Evolutionary conservation across 306 rosid genomes (phyloP).

Genomic region (Alnus glutinosa): DNA sequence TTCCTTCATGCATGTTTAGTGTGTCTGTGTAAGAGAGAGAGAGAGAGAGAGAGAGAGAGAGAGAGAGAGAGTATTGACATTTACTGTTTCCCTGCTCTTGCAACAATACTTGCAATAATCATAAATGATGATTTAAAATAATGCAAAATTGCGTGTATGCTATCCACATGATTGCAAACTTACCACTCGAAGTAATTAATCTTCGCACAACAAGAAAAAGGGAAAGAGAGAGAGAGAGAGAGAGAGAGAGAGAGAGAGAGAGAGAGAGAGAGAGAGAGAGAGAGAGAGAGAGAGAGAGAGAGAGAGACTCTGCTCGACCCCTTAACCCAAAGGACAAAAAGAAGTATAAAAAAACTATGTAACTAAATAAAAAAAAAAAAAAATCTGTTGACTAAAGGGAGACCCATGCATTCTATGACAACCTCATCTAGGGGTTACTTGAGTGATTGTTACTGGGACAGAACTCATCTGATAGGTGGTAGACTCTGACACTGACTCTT

Average conservation of each 20-base stretch:
- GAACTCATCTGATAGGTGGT: conserved; percentile 46
- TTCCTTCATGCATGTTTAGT: not conserved
- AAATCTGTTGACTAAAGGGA: not conserved
- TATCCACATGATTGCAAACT: not conserved
- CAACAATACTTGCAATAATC: not conserved
- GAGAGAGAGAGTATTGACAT: not conserved
- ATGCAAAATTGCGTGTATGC: not conserved
- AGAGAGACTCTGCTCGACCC: not conserved
- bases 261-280: not conserved
- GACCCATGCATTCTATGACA: not conserved
- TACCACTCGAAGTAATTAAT: not conserved
- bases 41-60: not conserved
- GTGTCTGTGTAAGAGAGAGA: not conserved
- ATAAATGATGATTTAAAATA: not conserved
- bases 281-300: not conserved
- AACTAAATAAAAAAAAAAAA: not conserved
- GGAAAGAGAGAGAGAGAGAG: not conserved
- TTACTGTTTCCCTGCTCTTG: not conserved
- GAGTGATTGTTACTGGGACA: conserved; percentile 44
- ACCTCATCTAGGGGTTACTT: conserved; percentile 60
- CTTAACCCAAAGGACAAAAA: not conserved
- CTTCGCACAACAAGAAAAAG: not conserved
- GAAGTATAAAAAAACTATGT: not conserved
- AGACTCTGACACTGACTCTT: conserved; percentile 24
- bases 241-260: not conserved